Conservation (phyloP, 768 basidiomycete genomes). For the Macrolepiota fuliginosa region DNA sequence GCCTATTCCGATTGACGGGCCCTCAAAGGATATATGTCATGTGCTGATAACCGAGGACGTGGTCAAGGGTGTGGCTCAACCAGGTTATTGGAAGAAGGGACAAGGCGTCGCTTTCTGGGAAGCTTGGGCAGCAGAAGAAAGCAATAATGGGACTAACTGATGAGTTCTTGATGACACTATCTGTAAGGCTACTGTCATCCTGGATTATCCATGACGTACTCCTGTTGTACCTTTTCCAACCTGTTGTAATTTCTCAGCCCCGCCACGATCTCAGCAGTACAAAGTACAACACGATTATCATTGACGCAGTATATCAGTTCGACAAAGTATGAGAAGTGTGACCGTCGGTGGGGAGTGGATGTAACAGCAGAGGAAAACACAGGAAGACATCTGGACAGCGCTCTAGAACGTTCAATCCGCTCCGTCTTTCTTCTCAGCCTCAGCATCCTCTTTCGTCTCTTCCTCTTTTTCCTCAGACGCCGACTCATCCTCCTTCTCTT, state of each 20-base stretch:
- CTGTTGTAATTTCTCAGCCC: not conserved
- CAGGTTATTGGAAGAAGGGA: conserved; percentile 74
- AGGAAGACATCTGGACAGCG: not conserved
- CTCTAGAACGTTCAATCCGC: not conserved
- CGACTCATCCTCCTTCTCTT: conserved; percentile 30
- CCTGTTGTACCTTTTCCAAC: not conserved
- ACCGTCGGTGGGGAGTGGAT: not conserved
- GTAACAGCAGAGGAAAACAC: not conserved
- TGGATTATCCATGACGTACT: not conserved
- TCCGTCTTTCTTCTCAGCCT: conserved; percentile 28
- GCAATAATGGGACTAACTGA: conserved; percentile 18
- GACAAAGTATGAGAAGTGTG: conserved; percentile 11
- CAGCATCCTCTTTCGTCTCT: conserved; percentile 24
- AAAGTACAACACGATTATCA: conserved; percentile 4
- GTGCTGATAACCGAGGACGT: conserved; percentile 78
- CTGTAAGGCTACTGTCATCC: not conserved
- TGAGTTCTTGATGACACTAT: not conserved
- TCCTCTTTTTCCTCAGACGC: conserved; percentile 26
- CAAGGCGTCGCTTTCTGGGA: conserved; percentile 71
- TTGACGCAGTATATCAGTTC: conserved; percentile 15
- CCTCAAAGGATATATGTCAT: conserved; percentile 64
- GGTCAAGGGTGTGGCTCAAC: conserved; percentile 58
- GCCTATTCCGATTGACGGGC: not conserved
- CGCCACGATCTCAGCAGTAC: not conserved
- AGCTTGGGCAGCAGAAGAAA: conserved; percentile 73